Evolutionary conservation across 345 rosid genomes (phyloP), one percentile per base, ranked within the genome.

Genomic region (Linum trigynum): DNA sequence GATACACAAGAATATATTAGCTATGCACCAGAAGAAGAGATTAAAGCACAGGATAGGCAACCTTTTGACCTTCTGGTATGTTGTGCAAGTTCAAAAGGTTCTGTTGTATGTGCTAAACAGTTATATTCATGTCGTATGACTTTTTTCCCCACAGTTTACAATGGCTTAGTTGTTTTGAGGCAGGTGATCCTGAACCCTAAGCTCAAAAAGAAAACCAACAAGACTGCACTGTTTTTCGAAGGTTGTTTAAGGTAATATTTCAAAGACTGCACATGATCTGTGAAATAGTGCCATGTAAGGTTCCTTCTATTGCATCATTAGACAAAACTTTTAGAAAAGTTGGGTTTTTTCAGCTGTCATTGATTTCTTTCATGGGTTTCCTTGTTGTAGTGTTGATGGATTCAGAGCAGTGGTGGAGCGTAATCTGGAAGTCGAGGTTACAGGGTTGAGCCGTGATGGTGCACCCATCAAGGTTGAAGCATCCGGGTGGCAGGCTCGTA

Each of bases 401-500:
- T 92, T 79, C 76, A 82, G 97, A 80, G 98, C 87, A 45, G 68
- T 74, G 62, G 97, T 92, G 65, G 96, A 90, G 82, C 82, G 97
- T 64, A 66, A 68, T 63, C 82, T 92, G 38, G 94, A 90, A 55
- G 91, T 92, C 15, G 96, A 86, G 72, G 98, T 90, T 50, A 75
- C 82, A 4, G 98, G 98, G 50, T 80, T 81, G 57, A 82, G 55
- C 69, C 90, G 85, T 7, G 78, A 80, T 62, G 92, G 94, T 7
- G 71, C 85, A 59, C 76, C 70, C 37, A 81, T 92, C 35, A 75
- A 79, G 79, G 84, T 90, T 58, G 80, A 80, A 67, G 96, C 98
- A 67, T 85, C 88, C 0, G 98, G 98, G 43, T 90, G 98, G 97
- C 91, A 86, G 69, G 96, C 97, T 0, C 89, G 97, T 43, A 86